A percentile compares a stretch with the other conserved stretches of the same genome.
Evolutionary conservation across 2,329 filamentous ascomycete species (phyloP).

Genomic region (Lachnellula cervina): DNA sequence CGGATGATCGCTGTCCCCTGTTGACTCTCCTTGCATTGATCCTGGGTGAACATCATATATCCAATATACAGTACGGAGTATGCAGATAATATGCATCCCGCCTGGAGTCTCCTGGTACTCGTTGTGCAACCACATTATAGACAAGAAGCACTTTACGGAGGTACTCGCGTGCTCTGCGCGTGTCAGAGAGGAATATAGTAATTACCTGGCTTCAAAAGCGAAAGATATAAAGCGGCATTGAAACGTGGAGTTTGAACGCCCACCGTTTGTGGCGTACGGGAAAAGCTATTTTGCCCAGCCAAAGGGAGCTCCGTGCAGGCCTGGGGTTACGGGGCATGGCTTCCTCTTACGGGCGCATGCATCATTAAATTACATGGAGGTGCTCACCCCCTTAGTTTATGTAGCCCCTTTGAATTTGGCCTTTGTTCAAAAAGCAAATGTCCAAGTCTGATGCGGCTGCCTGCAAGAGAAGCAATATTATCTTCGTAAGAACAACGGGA

Average conservation of each 20-base stretch:
- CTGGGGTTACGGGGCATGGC: conserved; percentile 6
- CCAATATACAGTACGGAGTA: too few species aligned
- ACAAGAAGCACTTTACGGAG: not conserved
- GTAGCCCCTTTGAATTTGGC: too few species aligned
- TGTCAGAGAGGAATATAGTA: conserved; percentile 1
- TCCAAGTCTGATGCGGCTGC: not conserved
- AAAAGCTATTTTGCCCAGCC: not conserved
- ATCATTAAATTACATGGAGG: not conserved
- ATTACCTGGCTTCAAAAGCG: not conserved
- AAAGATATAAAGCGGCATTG: not conserved
- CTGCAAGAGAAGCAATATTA: not conserved
- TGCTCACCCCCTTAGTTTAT: not conserved
- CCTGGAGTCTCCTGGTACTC: conserved; percentile 3
- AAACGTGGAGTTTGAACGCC: not conserved
- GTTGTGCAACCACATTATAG: conserved; percentile 15
- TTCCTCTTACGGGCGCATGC: conserved; percentile 9
- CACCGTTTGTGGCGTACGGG: conserved; percentile 1
- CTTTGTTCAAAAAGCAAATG: not conserved
- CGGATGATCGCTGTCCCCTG: conserved; percentile 21
- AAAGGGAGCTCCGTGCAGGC: conserved; percentile 7
- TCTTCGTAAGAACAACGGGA: not conserved
- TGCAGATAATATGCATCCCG: conserved; percentile 21
- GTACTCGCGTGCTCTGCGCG: conserved; percentile 5
- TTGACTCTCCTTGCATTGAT: conserved; percentile 13
- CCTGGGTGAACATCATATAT: conserved; percentile 23